These are phyloP conservation scores for Cyclostephanos invisitatus DNA, from an alignment of 108 stramenopile species.

Conservation along the genomic window DNA sequence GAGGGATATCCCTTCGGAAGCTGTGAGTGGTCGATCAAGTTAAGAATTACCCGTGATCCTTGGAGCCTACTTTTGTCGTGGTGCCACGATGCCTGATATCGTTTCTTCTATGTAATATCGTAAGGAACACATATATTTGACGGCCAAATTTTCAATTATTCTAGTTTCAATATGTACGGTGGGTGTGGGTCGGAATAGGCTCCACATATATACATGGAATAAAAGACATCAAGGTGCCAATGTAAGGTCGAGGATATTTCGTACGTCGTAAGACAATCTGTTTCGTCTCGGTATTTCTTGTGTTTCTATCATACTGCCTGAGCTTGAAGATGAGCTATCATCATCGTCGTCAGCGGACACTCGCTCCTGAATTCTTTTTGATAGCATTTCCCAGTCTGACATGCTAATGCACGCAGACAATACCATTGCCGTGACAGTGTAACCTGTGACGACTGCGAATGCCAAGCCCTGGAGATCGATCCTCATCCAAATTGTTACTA, in stretches of 20 bases:
- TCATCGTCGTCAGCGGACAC: conserved; percentile 27
- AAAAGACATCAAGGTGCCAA: neutral
- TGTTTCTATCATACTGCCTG: neutral
- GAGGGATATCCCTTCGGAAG: too few relatives aligned
- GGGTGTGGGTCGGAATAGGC: too few relatives aligned
- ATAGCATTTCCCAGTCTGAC: conserved; percentile 59
- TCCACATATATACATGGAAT: too few relatives aligned
- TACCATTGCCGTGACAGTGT: conserved; percentile 45
- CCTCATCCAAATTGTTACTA: conserved; percentile 40
- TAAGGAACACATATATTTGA: too few relatives aligned
- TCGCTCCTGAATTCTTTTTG: conserved; percentile 23
- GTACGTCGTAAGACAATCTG: too few relatives aligned
- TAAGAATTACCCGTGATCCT: too few relatives aligned
- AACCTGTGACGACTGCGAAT: conserved; percentile 57
- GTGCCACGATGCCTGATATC: too few relatives aligned
- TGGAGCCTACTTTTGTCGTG: too few relatives aligned
- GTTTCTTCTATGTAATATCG: too few relatives aligned
- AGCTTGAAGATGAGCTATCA: conserved; percentile 20
- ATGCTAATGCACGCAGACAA: conserved; percentile 46
- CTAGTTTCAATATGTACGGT: too few relatives aligned
- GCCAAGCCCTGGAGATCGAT: conserved; percentile 51
- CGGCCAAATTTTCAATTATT: too few relatives aligned
- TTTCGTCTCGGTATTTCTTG: neutral
- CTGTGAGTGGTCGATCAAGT: too few relatives aligned
- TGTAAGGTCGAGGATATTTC: neutral